Conservation (phyloP, 2,329 filamentous ascomycete species). For the Penicillium sp. region DNA sequence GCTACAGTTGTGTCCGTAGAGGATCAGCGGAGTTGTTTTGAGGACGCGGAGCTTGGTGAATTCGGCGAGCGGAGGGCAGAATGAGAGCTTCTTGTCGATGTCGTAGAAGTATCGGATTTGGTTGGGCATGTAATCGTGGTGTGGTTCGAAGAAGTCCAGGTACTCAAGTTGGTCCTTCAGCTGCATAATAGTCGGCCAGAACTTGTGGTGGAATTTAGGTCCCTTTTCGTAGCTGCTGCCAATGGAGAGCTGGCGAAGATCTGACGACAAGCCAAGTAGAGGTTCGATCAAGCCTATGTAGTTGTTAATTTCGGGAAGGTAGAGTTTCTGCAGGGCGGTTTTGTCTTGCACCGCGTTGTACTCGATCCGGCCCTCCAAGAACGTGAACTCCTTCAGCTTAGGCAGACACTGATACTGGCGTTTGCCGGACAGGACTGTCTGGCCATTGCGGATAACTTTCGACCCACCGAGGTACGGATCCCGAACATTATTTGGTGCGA, state of each 20-base stretch:
- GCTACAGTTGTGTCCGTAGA: not conserved
- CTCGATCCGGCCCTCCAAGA: not conserved
- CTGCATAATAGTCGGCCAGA: not conserved
- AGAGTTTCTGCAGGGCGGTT: not conserved
- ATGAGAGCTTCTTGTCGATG: not conserved
- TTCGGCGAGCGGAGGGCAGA: not conserved
- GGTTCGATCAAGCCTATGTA: not conserved
- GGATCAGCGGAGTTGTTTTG: not conserved
- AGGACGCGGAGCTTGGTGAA: slow-evolving; percentile 3
- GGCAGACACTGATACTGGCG: not conserved
- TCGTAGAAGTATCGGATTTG: not conserved
- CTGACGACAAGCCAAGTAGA: not conserved
- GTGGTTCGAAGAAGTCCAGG: not conserved
- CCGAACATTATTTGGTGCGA: not conserved
- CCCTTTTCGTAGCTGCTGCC: not conserved
- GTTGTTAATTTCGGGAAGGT: not conserved
- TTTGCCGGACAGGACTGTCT: not conserved
- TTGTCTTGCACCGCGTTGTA: not conserved
- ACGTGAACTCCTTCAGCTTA: not conserved
- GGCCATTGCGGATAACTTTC: not conserved
- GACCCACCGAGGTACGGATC: not conserved
- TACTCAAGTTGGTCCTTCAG: slow-evolving; percentile 2
- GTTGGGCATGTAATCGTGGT: not conserved
- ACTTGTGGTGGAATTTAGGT: not conserved
- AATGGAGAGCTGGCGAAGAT: not conserved